These are phyloP conservation scores for Myxozyma mucilagina DNA, from an alignment of 805 yeast species.

Conservation along the genomic window DNA sequence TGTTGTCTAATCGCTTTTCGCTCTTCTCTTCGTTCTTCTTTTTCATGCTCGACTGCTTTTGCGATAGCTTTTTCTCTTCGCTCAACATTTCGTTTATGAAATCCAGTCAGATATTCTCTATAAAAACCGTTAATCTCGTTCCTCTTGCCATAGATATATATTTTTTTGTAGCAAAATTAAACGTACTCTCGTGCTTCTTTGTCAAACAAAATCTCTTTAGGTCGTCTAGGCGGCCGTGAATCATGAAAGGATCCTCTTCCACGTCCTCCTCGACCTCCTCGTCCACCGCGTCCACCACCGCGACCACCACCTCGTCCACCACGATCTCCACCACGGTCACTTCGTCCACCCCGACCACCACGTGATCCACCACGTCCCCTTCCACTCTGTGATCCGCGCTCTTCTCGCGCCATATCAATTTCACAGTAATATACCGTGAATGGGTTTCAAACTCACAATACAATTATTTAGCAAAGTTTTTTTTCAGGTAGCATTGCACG, in stretches of 20 bases:
- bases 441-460: background rate
- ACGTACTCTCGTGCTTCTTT: conserved; percentile 61
- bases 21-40: conserved; percentile 71
- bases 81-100: conserved; percentile 88
- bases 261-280: conserved; percentile 1
- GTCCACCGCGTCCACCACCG: background rate
- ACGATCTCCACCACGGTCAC: background rate
- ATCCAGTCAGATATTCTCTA: conserved; percentile 84
- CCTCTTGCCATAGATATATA: conserved; percentile 46
- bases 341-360: background rate
- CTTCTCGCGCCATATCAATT: background rate
- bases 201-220: conserved; percentile 75
- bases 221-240: conserved; percentile 6
- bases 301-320: background rate
- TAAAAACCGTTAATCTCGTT: conserved; percentile 49
- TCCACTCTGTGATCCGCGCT: background rate
- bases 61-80: conserved; percentile 85
- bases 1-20: conserved; percentile 68
- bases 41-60: conserved; percentile 72
- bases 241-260: conserved; percentile 4
- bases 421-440: too few species aligned
- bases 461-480: background rate
- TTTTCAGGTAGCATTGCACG: background rate
- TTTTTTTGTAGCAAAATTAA: too few species aligned
- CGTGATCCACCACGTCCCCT: conserved; percentile 13